Conservation (phyloP, 140 eudicot species). For the Bidens hawaiensis region DNA sequence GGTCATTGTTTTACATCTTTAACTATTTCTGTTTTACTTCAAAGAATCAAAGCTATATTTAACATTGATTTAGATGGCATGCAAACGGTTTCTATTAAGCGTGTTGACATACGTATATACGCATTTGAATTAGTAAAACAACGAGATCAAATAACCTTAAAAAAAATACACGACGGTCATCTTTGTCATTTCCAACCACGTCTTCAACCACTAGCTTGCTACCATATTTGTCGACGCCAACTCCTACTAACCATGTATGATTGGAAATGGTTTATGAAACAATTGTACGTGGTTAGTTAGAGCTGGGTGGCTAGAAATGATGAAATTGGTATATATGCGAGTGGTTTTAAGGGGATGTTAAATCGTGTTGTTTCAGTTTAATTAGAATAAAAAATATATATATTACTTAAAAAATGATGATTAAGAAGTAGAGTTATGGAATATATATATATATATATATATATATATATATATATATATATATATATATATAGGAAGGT, state of each 20-base stretch:
- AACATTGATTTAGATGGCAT: neutral
- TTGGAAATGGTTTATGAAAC: neutral
- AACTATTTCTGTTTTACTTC: neutral
- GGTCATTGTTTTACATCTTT: neutral
- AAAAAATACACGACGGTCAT: neutral
- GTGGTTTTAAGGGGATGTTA: neutral
- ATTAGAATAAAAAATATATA: neutral
- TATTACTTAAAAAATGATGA: too few species aligned
- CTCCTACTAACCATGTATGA: neutral
- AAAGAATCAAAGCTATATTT: too few species aligned
- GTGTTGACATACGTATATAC: neutral
- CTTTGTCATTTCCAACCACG: neutral
- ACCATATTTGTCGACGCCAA: neutral
- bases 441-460: too few species aligned
- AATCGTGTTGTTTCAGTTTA: neutral
- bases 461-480: too few species aligned
- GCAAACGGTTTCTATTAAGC: too few species aligned
- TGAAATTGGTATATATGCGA: neutral
- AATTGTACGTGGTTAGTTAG: neutral
- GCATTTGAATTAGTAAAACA: neutral
- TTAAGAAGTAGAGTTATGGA: neutral
- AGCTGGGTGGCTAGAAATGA: neutral
- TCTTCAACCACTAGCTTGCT: neutral
- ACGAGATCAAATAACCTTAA: neutral
- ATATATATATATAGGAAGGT: too few species aligned